These are phyloP conservation scores for Aulographum hederae DNA, from an alignment of 2,329 filamentous ascomycete genomes.

Conservation along the genomic window DNA sequence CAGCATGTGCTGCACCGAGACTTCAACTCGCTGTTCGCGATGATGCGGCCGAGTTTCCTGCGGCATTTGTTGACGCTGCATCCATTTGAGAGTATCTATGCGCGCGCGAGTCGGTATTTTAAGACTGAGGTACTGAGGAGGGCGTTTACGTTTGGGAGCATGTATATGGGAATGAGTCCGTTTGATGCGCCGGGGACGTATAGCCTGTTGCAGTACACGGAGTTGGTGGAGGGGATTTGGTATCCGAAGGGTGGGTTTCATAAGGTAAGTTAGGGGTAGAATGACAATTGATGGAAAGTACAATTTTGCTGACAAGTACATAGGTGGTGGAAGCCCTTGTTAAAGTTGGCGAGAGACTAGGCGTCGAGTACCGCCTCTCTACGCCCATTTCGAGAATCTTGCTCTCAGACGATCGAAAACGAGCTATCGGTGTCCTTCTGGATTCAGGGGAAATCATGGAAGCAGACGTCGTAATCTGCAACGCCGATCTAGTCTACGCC, in stretches of 20 bases:
- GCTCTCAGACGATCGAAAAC: constrained; percentile 31
- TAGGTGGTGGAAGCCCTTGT: constrained; percentile 41
- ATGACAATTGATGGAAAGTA: not conserved
- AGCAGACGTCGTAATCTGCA: constrained; percentile 51
- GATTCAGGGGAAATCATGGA: constrained; percentile 36
- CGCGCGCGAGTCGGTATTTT: constrained; percentile 47
- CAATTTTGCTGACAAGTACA: too few species aligned
- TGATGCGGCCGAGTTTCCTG: constrained; percentile 41
- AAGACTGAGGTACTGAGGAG: constrained; percentile 48
- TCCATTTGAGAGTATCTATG: constrained; percentile 54
- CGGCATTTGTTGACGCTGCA: constrained; percentile 41
- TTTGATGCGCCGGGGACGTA: constrained; percentile 63
- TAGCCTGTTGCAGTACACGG: constrained; percentile 55
- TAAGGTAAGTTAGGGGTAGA: constrained; percentile 20
- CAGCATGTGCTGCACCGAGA: constrained; percentile 48
- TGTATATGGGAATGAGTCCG: constrained; percentile 71
- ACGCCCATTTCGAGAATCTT: constrained; percentile 38
- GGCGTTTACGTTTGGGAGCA: constrained; percentile 61
- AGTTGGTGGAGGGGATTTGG: constrained; percentile 60
- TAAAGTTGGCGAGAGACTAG: constrained; percentile 40
- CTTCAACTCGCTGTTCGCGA: constrained; percentile 40
- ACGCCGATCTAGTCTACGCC: constrained; percentile 57
- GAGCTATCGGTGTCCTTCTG: constrained; percentile 40
- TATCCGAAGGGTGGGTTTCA: constrained; percentile 58
- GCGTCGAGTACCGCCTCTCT: constrained; percentile 43